Evolutionary conservation across 1,139 yeast genomes (phyloP).

Genomic region (Torulaspora pretoriensis): DNA sequence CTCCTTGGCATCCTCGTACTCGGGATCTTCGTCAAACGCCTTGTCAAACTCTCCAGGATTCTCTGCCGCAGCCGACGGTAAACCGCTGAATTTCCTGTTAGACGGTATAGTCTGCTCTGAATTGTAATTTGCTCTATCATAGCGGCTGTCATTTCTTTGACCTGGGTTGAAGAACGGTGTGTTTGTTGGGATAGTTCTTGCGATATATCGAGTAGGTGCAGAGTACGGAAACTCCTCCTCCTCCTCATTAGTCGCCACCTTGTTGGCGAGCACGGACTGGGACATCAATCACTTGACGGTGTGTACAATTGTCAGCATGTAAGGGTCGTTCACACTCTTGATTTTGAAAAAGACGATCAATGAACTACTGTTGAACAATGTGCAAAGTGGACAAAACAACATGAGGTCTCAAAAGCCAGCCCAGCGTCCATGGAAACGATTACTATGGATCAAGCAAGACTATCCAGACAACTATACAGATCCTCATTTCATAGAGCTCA

Average conservation of each 20-base stretch:
- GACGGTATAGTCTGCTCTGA: neutral
- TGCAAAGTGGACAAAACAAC: neutral
- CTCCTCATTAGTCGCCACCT: constrained; percentile 6
- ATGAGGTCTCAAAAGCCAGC: neutral
- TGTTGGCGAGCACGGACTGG: constrained; percentile 4
- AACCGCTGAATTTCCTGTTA: neutral
- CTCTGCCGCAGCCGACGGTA: constrained; percentile 6
- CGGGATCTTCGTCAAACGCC: constrained; percentile 5
- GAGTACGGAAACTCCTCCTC: constrained; percentile 15
- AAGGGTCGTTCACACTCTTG: neutral
- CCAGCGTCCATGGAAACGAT: constrained; percentile 60
- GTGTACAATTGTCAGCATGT: neutral
- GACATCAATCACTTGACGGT: neutral
- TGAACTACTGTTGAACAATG: too few species aligned
- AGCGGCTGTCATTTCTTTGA: neutral
- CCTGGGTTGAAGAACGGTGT: constrained; percentile 9
- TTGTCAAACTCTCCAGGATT: constrained; percentile 5
- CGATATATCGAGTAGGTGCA: constrained; percentile 7
- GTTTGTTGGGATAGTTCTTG: constrained; percentile 13
- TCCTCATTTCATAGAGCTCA: constrained; percentile 66
- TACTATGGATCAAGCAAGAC: constrained; percentile 81
- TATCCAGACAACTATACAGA: constrained; percentile 93
- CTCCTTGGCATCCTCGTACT: constrained; percentile 5
- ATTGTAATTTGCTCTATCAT: neutral
- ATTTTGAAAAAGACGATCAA: neutral